These are phyloP conservation scores for Massarina eburnea DNA, from an alignment of 2,329 filamentous ascomycete species.

Conservation along the genomic window DNA sequence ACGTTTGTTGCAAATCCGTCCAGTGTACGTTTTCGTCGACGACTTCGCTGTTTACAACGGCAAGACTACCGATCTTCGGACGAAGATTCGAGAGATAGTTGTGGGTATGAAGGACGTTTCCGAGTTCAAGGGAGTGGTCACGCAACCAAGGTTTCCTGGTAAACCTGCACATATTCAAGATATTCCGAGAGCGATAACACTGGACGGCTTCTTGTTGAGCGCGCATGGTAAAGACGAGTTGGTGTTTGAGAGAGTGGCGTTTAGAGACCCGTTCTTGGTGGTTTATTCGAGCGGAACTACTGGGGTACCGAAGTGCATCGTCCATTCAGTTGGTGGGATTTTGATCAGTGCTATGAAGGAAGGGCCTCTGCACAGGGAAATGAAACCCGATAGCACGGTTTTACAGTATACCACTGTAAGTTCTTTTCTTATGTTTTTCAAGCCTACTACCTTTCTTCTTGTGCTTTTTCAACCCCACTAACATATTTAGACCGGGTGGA, in stretches of 20 bases:
- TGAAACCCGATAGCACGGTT: constrained; percentile 46
- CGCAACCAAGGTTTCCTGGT: constrained; percentile 64
- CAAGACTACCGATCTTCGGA: constrained; percentile 68
- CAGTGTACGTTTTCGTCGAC: constrained; percentile 81
- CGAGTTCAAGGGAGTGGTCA: constrained; percentile 65
- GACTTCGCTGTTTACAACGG: constrained; percentile 80
- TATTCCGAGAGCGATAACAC: constrained; percentile 52
- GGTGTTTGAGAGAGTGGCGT: constrained; percentile 63
- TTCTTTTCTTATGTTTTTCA: background rate
- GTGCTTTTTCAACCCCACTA: background rate
- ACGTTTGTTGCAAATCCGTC: constrained; percentile 71
- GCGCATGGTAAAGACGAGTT: constrained; percentile 45
- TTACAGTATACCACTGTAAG: constrained; percentile 61
- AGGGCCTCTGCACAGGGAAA: constrained; percentile 53
- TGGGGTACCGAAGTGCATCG: constrained; percentile 81
- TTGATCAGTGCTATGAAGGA: constrained; percentile 66
- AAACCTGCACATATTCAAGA: constrained; percentile 60
- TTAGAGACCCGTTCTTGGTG: constrained; percentile 75
- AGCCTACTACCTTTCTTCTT: background rate
- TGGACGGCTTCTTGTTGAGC: constrained; percentile 46
- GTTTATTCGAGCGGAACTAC: constrained; percentile 82
- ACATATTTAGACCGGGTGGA: constrained; percentile 60
- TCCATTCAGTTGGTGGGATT: constrained; percentile 71
- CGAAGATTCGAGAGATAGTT: constrained; percentile 70
- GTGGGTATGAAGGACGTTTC: constrained; percentile 61